A percentile compares a stretch with the other conserved stretches of the same genome.
These are phyloP conservation scores for Gillenia trifoliata DNA, from an alignment of 306 rosid genomes.

Conservation along the genomic window DNA sequence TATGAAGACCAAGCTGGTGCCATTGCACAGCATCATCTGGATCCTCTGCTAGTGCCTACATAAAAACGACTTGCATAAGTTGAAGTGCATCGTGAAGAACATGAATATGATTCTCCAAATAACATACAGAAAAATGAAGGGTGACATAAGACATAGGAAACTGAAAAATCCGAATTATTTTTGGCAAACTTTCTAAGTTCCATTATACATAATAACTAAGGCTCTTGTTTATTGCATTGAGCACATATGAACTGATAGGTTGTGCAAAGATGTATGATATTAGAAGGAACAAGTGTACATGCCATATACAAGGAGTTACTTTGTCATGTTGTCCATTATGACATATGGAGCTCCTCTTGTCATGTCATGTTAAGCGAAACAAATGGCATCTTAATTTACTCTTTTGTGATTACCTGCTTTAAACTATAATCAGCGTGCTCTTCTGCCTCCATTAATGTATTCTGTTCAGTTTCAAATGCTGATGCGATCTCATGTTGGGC, in stretches of 20 bases:
- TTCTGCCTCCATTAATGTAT: conserved; percentile 62
- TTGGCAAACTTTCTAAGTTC: not conserved
- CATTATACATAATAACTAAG: not conserved
- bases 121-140: not conserved
- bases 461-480: conserved; percentile 61
- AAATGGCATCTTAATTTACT: not conserved
- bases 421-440: conserved; percentile 62
- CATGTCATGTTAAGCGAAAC: conserved; percentile 2
- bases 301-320: not conserved
- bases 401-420: conserved; percentile 58
- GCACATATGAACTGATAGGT: not conserved
- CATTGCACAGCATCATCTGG: conserved; percentile 89
- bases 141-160: not conserved
- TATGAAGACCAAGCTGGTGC: conserved; percentile 96
- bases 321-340: not conserved
- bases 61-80: conserved; percentile 13
- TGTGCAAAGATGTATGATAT: not conserved
- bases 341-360: not conserved
- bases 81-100: not conserved
- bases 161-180: not conserved
- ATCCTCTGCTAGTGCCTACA: conserved; percentile 80
- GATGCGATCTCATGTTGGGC: conserved; percentile 85
- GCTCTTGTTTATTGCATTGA: not conserved
- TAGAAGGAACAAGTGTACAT: not conserved
- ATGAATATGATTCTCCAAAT: not conserved